Percentiles rank a stretch among this genome's conserved stretches.
phyloP scores from a whole-genome alignment of 1,139 yeast species.

The Tardiomyces depauwii region DNA sequence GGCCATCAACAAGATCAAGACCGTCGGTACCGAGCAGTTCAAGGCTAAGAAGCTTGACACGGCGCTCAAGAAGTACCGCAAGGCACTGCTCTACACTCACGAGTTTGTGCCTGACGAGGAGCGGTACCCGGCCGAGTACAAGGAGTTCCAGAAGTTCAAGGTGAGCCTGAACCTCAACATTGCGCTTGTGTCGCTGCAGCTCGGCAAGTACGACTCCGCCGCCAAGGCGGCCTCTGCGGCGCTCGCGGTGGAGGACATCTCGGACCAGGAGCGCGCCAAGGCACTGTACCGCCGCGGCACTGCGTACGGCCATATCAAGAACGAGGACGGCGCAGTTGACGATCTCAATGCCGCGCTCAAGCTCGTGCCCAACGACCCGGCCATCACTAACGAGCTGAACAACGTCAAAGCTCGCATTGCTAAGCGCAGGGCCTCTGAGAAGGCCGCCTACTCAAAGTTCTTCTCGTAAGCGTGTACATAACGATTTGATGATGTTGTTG shows the following conservation, averaged over 20 bases:
- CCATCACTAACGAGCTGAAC: constrained; percentile 53
- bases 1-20: constrained; percentile 57
- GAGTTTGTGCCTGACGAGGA: constrained; percentile 15
- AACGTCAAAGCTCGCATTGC: constrained; percentile 47
- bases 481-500: too few relatives aligned
- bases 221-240: constrained; percentile 55
- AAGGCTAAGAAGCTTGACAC: constrained; percentile 48
- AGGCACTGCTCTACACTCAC: constrained; percentile 17
- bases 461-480: constrained; percentile 26
- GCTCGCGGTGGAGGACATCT: constrained; percentile 44
- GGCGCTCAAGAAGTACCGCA: constrained; percentile 51
- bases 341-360: constrained; percentile 58
- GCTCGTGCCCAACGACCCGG: constrained; percentile 64
- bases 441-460: constrained; percentile 78
- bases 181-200: constrained; percentile 60
- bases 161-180: constrained; percentile 57
- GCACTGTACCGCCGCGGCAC: constrained; percentile 79
- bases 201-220: constrained; percentile 43
- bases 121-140: constrained; percentile 12
- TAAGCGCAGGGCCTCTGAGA: constrained; percentile 55
- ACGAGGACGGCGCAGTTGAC: constrained; percentile 59
- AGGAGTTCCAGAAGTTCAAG: constrained; percentile 32
- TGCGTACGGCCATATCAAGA: constrained; percentile 53
- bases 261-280: constrained; percentile 62
- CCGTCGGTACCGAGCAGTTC: constrained; percentile 66